These are phyloP conservation scores for Astragalus membranaceus DNA, from an alignment of 306 rosid species.

Conservation along the genomic window DNA sequence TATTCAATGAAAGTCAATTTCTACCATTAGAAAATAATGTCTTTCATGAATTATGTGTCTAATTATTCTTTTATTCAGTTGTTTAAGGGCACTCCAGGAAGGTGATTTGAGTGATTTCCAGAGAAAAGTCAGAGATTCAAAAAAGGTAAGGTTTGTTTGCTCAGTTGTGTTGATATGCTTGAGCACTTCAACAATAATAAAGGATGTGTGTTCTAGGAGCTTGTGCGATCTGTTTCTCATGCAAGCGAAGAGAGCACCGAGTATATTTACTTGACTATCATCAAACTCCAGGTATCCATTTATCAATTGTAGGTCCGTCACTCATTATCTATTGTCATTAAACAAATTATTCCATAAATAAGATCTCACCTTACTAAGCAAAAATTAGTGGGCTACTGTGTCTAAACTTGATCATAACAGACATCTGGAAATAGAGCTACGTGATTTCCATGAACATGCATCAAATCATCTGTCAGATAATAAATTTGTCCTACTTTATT, in stretches of 20 bases:
- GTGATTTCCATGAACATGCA: no score
- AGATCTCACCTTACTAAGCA: no score
- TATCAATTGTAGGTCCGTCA: constrained; percentile 12
- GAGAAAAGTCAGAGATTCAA: constrained; percentile 57
- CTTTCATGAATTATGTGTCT: constrained; percentile 1
- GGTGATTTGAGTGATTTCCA: constrained; percentile 63
- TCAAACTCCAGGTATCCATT: constrained; percentile 71
- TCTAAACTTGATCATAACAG: no score
- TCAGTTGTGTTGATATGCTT: constrained; percentile 5
- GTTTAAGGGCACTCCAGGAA: constrained; percentile 84
- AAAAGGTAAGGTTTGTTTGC: constrained; percentile 58
- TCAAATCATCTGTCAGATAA: no score
- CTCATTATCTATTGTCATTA: background rate
- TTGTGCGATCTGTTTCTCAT: constrained; percentile 73
- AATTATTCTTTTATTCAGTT: constrained; percentile 38
- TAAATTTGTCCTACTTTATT: no score
- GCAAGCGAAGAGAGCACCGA: constrained; percentile 95
- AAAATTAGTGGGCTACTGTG: no score
- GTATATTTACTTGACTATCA: constrained; percentile 63
- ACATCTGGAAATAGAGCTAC: no score
- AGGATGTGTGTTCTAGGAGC: constrained; percentile 48
- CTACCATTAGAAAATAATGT: background rate
- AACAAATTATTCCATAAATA: no score
- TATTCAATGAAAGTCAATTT: constrained; percentile 9
- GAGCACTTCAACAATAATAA: constrained; percentile 15